Percentiles rank a stretch among this genome's conserved stretches.
These are phyloP conservation scores for Madurella mycetomatis DNA, from an alignment of 2,329 filamentous ascomycete species.

Conservation along the genomic window DNA sequence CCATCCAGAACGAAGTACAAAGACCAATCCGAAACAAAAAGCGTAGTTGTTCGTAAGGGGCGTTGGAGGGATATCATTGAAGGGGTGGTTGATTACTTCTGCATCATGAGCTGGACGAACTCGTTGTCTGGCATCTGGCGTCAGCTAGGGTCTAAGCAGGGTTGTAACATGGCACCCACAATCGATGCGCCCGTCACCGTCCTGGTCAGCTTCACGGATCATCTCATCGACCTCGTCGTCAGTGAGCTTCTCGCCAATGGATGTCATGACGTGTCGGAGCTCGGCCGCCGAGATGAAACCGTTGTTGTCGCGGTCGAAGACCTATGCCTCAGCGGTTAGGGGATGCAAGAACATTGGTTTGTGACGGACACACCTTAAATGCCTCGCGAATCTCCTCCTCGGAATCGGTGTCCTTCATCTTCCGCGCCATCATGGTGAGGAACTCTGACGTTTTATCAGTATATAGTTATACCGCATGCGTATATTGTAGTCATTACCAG, in stretches of 20 bases:
- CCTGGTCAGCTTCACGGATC: slow-evolving; percentile 87
- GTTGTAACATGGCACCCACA: slow-evolving; percentile 50
- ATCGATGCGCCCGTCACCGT: slow-evolving; percentile 83
- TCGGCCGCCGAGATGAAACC: slow-evolving; percentile 87
- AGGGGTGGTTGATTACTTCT: slow-evolving; percentile 60
- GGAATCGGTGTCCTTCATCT: slow-evolving; percentile 91
- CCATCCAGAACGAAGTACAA: slow-evolving; percentile 24
- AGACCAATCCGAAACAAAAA: slow-evolving; percentile 20
- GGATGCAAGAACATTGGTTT: too few relatives aligned
- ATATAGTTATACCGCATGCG: not conserved
- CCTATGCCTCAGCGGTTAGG: slow-evolving; percentile 38
- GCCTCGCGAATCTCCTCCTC: slow-evolving; percentile 88
- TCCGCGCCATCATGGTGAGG: slow-evolving; percentile 88
- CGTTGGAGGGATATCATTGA: slow-evolving; percentile 13
- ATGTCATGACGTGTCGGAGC: slow-evolving; percentile 87
- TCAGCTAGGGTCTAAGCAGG: slow-evolving; percentile 25
- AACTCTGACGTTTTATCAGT: slow-evolving; percentile 58
- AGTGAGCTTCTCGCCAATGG: slow-evolving; percentile 85
- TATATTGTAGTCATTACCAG: slow-evolving; percentile 54
- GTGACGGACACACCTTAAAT: slow-evolving; percentile 62
- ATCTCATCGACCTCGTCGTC: slow-evolving; percentile 91
- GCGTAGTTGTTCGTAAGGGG: slow-evolving; percentile 16
- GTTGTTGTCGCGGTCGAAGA: slow-evolving; percentile 87
- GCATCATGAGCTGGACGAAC: slow-evolving; percentile 94
- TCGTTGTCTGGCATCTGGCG: slow-evolving; percentile 64